These are phyloP conservation scores for Mycena galericulata DNA, from an alignment of 768 basidiomycete genomes.

Conservation along the genomic window DNA sequence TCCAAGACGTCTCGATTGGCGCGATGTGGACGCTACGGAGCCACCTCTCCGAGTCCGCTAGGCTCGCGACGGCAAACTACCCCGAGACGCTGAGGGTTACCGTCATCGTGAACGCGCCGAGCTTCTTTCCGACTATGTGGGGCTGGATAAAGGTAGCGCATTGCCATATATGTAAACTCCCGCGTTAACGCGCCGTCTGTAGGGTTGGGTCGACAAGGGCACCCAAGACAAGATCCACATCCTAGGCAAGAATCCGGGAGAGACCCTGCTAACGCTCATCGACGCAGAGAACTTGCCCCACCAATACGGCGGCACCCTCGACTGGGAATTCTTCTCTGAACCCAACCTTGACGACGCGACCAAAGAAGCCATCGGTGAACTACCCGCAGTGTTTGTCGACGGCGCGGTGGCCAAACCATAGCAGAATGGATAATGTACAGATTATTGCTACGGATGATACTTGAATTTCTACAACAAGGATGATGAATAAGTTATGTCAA, in stretches of 20 bases:
- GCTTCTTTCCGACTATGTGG: slow-evolving; percentile 88
- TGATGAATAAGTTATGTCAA: slow-evolving; percentile 19
- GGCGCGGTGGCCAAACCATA: slow-evolving; percentile 46
- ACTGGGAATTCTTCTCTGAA: slow-evolving; percentile 76
- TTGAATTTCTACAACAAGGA: slow-evolving; percentile 28
- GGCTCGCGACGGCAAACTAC: slow-evolving; percentile 82
- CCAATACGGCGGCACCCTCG: slow-evolving; percentile 79
- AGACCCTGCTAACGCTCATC: slow-evolving; percentile 62
- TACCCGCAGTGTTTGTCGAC: slow-evolving; percentile 63
- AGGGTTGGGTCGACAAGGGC: slow-evolving; percentile 86
- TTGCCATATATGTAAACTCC: background rate
- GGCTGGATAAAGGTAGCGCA: slow-evolving; percentile 78
- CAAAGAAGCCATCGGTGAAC: slow-evolving; percentile 56
- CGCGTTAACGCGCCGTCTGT: background rate
- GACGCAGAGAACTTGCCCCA: slow-evolving; percentile 65
- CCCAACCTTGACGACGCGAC: slow-evolving; percentile 73
- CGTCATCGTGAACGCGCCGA: slow-evolving; percentile 81
- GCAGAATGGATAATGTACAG: slow-evolving; percentile 7
- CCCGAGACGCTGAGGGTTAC: slow-evolving; percentile 80
- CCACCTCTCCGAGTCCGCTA: slow-evolving; percentile 82
- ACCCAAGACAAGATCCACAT: slow-evolving; percentile 86
- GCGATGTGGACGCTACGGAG: slow-evolving; percentile 77
- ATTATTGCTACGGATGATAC: slow-evolving; percentile 2
- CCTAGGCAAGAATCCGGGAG: slow-evolving; percentile 69
- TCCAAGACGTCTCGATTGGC: slow-evolving; percentile 69